Evolutionary conservation across 768 basidiomycete species (phyloP).

Genomic region (Agaricus sinodeliciosus): DNA sequence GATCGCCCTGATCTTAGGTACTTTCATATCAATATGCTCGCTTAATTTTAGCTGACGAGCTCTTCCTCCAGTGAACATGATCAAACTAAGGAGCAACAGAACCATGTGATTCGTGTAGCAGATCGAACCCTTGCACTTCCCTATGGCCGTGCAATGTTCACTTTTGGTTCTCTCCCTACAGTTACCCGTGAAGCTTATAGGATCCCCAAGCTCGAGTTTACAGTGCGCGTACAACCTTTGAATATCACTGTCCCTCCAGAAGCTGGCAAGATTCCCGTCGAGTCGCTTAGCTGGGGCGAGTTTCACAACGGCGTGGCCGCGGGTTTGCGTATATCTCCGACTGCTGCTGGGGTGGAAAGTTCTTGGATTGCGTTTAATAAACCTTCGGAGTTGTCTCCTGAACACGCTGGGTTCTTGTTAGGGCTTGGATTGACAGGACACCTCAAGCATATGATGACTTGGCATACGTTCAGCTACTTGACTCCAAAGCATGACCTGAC

Average conservation of each 20-base stretch:
- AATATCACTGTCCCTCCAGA: slow-evolving; percentile 62
- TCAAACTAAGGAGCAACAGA: slow-evolving; percentile 79
- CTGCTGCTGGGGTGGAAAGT: slow-evolving; percentile 73
- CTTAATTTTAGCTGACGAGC: slow-evolving; percentile 5
- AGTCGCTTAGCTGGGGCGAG: slow-evolving; percentile 86
- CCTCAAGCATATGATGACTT: slow-evolving; percentile 81
- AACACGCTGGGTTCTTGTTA: slow-evolving; percentile 94
- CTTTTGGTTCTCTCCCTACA: slow-evolving; percentile 73
- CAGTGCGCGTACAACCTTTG: slow-evolving; percentile 66
- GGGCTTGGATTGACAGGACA: slow-evolving; percentile 92
- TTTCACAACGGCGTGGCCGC: slow-evolving; percentile 98
- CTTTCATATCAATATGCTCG: neutral
- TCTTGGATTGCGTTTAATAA: slow-evolving; percentile 97
- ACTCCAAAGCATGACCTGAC: slow-evolving; percentile 96
- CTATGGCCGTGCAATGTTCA: slow-evolving; percentile 88
- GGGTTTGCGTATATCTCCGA: slow-evolving; percentile 75
- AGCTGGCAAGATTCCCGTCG: slow-evolving; percentile 61
- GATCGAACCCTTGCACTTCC: slow-evolving; percentile 88
- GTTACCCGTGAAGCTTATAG: slow-evolving; percentile 73
- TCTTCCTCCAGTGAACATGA: slow-evolving; percentile 75
- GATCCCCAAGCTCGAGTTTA: slow-evolving; percentile 75
- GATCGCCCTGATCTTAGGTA: slow-evolving; percentile 66
- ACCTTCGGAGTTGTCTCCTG: slow-evolving; percentile 81
- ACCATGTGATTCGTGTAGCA: slow-evolving; percentile 71
- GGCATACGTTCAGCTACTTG: slow-evolving; percentile 94